Conservation (phyloP, 768 basidiomycete genomes). For the Leccinellum albellum region DNA sequence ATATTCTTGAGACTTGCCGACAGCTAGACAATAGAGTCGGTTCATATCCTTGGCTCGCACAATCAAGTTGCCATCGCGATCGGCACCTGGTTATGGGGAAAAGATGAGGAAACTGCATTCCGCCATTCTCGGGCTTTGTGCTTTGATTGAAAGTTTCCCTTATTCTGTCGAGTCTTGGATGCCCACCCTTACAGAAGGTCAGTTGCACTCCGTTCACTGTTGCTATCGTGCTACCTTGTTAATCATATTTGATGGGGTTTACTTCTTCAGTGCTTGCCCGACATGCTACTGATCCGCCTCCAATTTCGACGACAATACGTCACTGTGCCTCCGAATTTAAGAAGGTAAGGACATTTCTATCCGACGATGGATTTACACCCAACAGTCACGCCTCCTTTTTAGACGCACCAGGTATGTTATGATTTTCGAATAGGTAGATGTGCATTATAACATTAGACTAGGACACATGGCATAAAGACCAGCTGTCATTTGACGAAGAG, state of each 20-base stretch:
- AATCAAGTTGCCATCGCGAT: slow-evolving; percentile 62
- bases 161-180: slow-evolving; percentile 96
- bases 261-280: slow-evolving; percentile 56
- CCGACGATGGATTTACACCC: slow-evolving; percentile 2
- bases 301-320: slow-evolving; percentile 86
- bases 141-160: slow-evolving; percentile 90
- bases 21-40: slow-evolving; percentile 54
- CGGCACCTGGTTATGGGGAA: slow-evolving; percentile 69
- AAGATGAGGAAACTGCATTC: slow-evolving; percentile 75
- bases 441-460: slow-evolving; percentile 29
- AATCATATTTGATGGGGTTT: not conserved
- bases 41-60: slow-evolving; percentile 64
- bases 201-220: slow-evolving; percentile 8
- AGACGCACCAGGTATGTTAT: slow-evolving; percentile 60
- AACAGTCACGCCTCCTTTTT: slow-evolving; percentile 3
- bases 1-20: not conserved
- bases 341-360: slow-evolving; percentile 49
- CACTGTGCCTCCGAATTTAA: slow-evolving; percentile 84
- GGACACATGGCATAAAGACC: slow-evolving; percentile 93
- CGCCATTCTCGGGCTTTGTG: slow-evolving; percentile 91
- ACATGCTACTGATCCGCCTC: slow-evolving; percentile 82
- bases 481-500: slow-evolving; percentile 82
- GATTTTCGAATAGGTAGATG: not conserved
- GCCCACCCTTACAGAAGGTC: slow-evolving; percentile 76
- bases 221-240: not conserved